These are phyloP conservation scores for Fusarium caatingaense DNA, from an alignment of 2,329 filamentous ascomycete species.

Conservation along the genomic window DNA sequence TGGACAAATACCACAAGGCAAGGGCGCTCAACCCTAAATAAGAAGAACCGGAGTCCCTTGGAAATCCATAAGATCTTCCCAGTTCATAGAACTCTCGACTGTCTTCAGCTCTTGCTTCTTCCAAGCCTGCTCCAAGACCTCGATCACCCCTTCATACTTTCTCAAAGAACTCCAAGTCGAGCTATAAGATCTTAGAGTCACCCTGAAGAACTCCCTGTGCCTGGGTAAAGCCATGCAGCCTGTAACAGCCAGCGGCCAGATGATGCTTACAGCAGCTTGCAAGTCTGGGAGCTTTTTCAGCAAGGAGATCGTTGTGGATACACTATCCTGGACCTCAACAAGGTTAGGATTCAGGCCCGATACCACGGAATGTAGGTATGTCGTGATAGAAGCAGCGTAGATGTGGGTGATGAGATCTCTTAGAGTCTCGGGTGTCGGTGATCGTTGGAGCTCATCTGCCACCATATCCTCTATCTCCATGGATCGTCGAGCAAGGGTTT, in stretches of 20 bases:
- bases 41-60: not conserved
- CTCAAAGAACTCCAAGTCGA: not conserved
- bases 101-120: not conserved
- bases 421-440: not conserved
- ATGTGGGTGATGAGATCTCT: not conserved
- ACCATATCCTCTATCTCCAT: not conserved
- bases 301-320: not conserved
- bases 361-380: not conserved
- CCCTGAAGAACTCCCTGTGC: not conserved
- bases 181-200: not conserved
- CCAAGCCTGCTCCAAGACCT: not conserved
- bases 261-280: not conserved
- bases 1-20: not conserved
- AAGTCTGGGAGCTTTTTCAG: not conserved
- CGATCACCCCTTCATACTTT: not conserved
- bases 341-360: not conserved
- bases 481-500: not conserved
- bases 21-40: not conserved
- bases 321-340: not conserved
- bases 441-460: not conserved
- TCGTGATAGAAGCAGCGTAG: not conserved
- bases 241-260: not conserved
- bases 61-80: not conserved
- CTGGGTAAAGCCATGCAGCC: not conserved
- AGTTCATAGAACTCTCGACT: not conserved